Evolutionary conservation across 2,329 filamentous ascomycete genomes (phyloP), one percentile per base, ranked within the genome.

Genomic region (Cladosporium sp.): DNA sequence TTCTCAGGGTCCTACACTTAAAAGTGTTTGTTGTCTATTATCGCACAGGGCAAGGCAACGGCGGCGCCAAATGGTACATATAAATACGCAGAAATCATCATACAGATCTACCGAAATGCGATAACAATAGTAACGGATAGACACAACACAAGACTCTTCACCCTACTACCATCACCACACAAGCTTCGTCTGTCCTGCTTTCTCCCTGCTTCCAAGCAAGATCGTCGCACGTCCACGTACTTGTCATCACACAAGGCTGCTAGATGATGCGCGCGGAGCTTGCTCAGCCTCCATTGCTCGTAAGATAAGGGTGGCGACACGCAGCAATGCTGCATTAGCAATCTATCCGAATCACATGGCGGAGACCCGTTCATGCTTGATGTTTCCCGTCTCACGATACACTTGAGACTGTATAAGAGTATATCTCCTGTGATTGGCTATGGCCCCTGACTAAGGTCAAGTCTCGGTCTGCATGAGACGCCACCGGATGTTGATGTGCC

Each of bases 301-400:
- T 53, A 50, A 52, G 44, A 50, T n/a, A 52, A 28, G 16, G 31
- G 59, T 53, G 59, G 59, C 59, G 31, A 53, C 21, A 23, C 26
- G 33, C 59, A 62, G 16, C 59, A 37, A 29, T n/a, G 40, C 37
- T n/a, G 37, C 57, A 46, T 10, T 10, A 33, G 40, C 29, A 50
- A 33, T 52, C 40, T 61, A 53, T 53, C 50, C 61, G 50, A 56
- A 40, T 55, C 33, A 23, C 26, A 63, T 31, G 31, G 61, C 35
- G 61, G 61, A 63, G 61, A 63, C 49, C 61, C 61, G 61, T 52
- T 55, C 12, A 63, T 31, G 35, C 49, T 63, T 53, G 61, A 46
- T 44, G 33, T 55, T 16, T 40, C 10, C 44, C 44, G 50, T 62
- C 28, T 50, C 57, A 60, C 26, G 57, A 60, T 60, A 49, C 57